Percentiles rank a stretch among this genome's conserved stretches.
Conservation (phyloP, 768 basidiomycete species). For the Mycena vitilis region DNA sequence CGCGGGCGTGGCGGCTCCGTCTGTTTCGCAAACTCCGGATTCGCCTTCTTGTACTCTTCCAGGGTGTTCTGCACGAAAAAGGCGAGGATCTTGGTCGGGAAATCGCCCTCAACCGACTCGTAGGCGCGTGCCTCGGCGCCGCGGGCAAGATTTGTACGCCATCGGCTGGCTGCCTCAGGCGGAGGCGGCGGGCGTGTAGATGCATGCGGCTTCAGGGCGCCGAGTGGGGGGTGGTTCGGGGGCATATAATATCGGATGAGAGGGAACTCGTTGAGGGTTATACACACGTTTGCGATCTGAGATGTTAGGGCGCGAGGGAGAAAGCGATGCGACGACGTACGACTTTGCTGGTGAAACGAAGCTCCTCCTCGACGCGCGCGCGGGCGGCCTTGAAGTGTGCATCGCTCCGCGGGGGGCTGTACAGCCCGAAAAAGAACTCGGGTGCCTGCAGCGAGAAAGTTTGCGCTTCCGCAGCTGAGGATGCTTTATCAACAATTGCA, state of each 20-base stretch:
- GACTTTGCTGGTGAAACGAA: conserved; percentile 78
- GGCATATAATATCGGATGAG: conserved; percentile 94
- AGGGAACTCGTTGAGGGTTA: conserved; percentile 92
- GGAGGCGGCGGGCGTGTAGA: conserved; percentile 77
- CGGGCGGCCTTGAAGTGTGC: conserved; percentile 74
- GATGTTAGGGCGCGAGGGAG: conserved; percentile 6
- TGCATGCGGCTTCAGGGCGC: conserved; percentile 78
- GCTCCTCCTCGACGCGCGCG: conserved; percentile 87
- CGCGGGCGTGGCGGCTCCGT: conserved; percentile 72
- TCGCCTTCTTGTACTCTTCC: conserved; percentile 88
- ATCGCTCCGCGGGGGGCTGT: conserved; percentile 83
- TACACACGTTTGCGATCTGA: conserved; percentile 90
- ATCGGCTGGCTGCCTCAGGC: conserved; percentile 71
- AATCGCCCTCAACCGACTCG: conserved; percentile 79
- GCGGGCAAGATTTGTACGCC: conserved; percentile 85
- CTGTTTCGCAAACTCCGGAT: conserved; percentile 85
- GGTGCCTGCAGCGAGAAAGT: conserved; percentile 85
- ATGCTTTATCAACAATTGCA: neutral
- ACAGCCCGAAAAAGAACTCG: conserved; percentile 87
- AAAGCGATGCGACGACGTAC: conserved; percentile 52
- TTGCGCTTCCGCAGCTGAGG: conserved; percentile 86
- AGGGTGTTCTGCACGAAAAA: conserved; percentile 85
- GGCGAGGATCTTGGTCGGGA: conserved; percentile 85
- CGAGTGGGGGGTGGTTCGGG: conserved; percentile 83
- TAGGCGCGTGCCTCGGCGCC: conserved; percentile 76